Conservation (phyloP, 1,284 basidiomycete species). For the Microbotryum intermedium region DNA sequence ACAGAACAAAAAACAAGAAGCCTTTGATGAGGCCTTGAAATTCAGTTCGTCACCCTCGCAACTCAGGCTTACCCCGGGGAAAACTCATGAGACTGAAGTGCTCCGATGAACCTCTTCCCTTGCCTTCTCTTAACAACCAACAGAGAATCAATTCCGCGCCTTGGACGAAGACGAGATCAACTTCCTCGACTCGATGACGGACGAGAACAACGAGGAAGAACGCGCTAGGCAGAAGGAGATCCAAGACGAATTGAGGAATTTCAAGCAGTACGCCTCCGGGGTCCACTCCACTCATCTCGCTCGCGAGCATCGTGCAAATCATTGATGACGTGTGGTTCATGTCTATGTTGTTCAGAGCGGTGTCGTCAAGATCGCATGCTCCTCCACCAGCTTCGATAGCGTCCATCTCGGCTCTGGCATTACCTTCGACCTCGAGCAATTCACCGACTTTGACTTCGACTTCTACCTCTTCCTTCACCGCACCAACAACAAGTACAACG, state of each 20-base stretch:
- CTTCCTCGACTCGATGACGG: conserved; percentile 72
- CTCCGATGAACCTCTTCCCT: background rate
- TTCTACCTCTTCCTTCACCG: background rate
- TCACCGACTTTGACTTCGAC: background rate
- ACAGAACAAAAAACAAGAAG: conserved; percentile 60
- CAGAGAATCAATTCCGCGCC: conserved; percentile 83
- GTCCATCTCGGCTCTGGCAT: background rate
- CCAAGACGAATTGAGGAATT: conserved; percentile 67
- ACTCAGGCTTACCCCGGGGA: background rate
- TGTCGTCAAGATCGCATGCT: background rate
- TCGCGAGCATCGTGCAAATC: too few species aligned
- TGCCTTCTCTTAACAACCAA: background rate
- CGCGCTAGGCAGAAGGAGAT: conserved; percentile 61
- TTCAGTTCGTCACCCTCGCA: conserved; percentile 48
- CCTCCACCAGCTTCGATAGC: conserved; percentile 1
- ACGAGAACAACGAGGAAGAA: conserved; percentile 66
- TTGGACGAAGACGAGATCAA: conserved; percentile 79
- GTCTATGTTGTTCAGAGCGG: conserved; percentile 1
- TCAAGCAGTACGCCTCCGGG: conserved; percentile 55
- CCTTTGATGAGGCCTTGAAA: conserved; percentile 89
- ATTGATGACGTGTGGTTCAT: background rate
- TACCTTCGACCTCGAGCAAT: background rate
- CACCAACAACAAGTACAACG: background rate
- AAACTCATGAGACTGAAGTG: background rate
- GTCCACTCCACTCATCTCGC: background rate